Base-by-base conservation (phyloP, 768 basidiomycete species). In the Psilocybe sp. region DNA sequence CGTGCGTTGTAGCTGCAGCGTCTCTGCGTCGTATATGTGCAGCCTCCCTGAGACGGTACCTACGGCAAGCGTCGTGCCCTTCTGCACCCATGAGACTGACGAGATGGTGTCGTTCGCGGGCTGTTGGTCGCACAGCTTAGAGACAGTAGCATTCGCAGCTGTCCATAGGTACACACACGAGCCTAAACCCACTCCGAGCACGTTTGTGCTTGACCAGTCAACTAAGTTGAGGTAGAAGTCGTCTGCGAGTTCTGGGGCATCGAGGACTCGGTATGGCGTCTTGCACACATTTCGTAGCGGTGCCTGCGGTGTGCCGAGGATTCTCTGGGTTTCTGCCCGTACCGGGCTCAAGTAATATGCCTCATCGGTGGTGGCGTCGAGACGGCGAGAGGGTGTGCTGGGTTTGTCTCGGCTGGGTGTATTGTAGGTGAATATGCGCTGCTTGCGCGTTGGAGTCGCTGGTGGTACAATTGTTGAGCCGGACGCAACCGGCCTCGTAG, bases 141-240 rank as follows among this genome's bases (percentile, higher is more conserved):
- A 89, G 4, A 98, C 97, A 5, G 81, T 82, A 16, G 92, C 92
- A 49, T 94, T 97, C 46, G 92, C 87, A 6, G 96, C 97, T 7
- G 89, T 90, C 97, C 97, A 99, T 1, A 98, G 83, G 64, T 99
- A 99, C 11, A 99, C 96, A 53, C 92, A 94, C 0, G 85, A 75
- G 2, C 87, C 91, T 6, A 99, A 77, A 2, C 95, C 96, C 7
- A 98, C 97, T 3, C 90, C 95, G 0, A 98, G 82, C 0, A 98
- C 85, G 62, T 98, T 98, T 4, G 91, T 95, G 46, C 85, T 88
- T 2, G 89, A 92, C 97, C 97, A 98, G 55, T 98, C 95, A 18
- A 98, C 94, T 10, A 98, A 78, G 62, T 98, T 98, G 54, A 99
- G 86, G 62, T 99, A 98, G 68, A 98, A 99, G 66, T 99, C 96